Conservation (phyloP, 2,329 filamentous ascomycete species). For the Hypoxylon sp. region DNA sequence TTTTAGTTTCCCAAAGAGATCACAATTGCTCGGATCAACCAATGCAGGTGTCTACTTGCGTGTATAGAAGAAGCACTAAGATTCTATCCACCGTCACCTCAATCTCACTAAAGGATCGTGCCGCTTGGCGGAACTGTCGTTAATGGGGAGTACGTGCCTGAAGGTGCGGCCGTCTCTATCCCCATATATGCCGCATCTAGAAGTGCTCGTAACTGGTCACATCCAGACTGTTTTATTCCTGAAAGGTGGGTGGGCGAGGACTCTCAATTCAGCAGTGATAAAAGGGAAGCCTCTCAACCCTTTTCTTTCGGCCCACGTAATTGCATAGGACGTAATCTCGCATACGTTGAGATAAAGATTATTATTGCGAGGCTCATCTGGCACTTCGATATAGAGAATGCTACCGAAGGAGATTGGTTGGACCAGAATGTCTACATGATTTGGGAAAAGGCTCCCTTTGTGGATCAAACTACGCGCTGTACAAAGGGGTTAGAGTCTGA, state of each 20-base stretch:
- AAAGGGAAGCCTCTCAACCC: constrained; percentile 49
- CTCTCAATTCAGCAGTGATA: constrained; percentile 49
- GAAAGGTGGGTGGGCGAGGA: constrained; percentile 43
- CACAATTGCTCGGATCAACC: constrained; percentile 49
- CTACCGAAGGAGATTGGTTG: constrained; percentile 24
- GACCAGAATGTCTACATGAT: constrained; percentile 39
- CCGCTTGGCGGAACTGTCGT: constrained; percentile 30
- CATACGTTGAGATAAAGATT: constrained; percentile 58
- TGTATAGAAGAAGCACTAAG: constrained; percentile 58
- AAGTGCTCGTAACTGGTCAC: constrained; percentile 29
- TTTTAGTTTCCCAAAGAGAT: constrained; percentile 56
- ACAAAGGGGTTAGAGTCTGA: constrained; percentile 5
- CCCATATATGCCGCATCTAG: constrained; percentile 35
- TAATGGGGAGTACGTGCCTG: constrained; percentile 38
- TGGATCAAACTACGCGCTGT: constrained; percentile 34
- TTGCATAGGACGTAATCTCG: constrained; percentile 56
- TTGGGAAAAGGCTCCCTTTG: constrained; percentile 39
- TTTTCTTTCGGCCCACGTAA: constrained; percentile 55
- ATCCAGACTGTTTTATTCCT: constrained; percentile 29
- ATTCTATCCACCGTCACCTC: constrained; percentile 54
- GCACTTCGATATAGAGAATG: constrained; percentile 55
- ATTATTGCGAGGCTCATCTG: constrained; percentile 56
- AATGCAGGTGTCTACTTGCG: constrained; percentile 56
- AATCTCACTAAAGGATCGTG: constrained; percentile 36
- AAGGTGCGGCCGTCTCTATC: constrained; percentile 33